Evolutionary conservation across 495 filamentous ascomycete species (phyloP).

Genomic region (Trichoderma asperelloides): DNA sequence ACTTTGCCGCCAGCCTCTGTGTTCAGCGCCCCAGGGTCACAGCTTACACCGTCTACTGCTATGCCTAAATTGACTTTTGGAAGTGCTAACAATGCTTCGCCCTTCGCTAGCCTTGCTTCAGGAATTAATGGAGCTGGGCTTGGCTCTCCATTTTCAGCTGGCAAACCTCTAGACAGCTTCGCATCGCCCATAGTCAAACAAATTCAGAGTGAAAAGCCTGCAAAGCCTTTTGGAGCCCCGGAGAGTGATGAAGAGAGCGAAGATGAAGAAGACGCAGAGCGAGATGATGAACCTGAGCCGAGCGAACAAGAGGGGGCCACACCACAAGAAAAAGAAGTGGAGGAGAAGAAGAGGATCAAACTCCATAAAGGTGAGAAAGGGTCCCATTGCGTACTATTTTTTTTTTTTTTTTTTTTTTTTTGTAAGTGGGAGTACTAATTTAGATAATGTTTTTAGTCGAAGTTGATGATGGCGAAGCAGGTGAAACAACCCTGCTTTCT

Average conservation of each 20-base stretch:
- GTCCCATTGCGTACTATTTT: background rate
- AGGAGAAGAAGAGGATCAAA: slow-evolving; percentile 58
- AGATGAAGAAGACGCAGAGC: slow-evolving; percentile 32
- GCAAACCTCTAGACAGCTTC: slow-evolving; percentile 49
- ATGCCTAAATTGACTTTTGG: slow-evolving; percentile 28
- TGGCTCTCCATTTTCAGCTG: slow-evolving; percentile 35
- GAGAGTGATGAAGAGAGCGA: slow-evolving; percentile 46
- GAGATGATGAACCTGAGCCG: slow-evolving; percentile 34
- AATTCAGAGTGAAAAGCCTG: slow-evolving; percentile 47
- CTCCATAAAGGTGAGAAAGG: slow-evolving; percentile 53
- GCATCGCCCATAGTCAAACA: slow-evolving; percentile 39
- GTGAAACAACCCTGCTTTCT: slow-evolving; percentile 62
- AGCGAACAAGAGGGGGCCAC: slow-evolving; percentile 34
- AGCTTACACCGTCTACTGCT: slow-evolving; percentile 16
- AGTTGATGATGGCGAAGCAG: slow-evolving; percentile 60
- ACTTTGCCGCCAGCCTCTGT: slow-evolving; percentile 20
- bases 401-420: background rate
- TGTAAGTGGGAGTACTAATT: slow-evolving; percentile 19
- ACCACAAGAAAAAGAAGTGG: slow-evolving; percentile 28
- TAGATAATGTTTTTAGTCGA: slow-evolving; percentile 23
- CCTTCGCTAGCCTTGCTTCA: slow-evolving; percentile 29
- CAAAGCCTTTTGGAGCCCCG: slow-evolving; percentile 63
- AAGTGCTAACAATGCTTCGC: slow-evolving; percentile 26
- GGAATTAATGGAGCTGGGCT: slow-evolving; percentile 15
- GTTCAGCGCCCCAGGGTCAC: slow-evolving; percentile 20